These are phyloP conservation scores for Colletotrichum sublineola DNA, from an alignment of 2,329 filamentous ascomycete genomes.

Conservation along the genomic window DNA sequence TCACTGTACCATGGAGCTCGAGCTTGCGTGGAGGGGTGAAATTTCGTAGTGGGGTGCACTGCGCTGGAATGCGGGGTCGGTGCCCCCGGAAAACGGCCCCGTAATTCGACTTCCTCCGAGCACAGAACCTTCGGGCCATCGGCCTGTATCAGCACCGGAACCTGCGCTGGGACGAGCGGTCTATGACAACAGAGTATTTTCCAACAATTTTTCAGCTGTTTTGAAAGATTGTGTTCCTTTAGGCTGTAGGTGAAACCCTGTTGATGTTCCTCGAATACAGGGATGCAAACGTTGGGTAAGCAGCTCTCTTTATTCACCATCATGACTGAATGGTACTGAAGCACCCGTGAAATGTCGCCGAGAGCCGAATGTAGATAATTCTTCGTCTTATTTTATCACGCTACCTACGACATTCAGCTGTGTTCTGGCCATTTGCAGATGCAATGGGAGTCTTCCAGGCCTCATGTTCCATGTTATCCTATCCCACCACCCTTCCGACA, in stretches of 20 bases:
- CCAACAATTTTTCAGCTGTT: not conserved
- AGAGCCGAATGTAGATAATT: not conserved
- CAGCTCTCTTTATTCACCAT: not conserved
- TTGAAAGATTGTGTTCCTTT: too few relatives aligned
- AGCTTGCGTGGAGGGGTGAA: constrained; percentile 37
- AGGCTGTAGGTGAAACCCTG: not conserved
- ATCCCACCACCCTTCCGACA: not conserved
- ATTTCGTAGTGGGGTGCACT: constrained; percentile 38
- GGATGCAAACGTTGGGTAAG: not conserved
- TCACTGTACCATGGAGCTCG: constrained; percentile 16
- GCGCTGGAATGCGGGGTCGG: constrained; percentile 26
- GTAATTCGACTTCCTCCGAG: constrained; percentile 7
- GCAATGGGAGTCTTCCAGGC: not conserved
- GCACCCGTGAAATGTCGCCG: not conserved
- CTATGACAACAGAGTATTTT: not conserved
- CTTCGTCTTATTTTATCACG: fast-evolving
- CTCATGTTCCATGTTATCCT: too few relatives aligned
- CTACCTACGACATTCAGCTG: not conserved
- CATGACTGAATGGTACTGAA: not conserved
- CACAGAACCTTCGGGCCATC: not conserved
- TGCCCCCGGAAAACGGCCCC: constrained; percentile 13
- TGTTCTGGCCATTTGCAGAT: not conserved
- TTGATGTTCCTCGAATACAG: not conserved
- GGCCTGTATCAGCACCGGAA: not conserved
- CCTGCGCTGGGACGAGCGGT: not conserved